A percentile compares a stretch with the other conserved stretches of the same genome.
Evolutionary conservation across 495 filamentous ascomycete genomes (phyloP).

Genomic region (Umbilicaria muhlenbergii): DNA sequence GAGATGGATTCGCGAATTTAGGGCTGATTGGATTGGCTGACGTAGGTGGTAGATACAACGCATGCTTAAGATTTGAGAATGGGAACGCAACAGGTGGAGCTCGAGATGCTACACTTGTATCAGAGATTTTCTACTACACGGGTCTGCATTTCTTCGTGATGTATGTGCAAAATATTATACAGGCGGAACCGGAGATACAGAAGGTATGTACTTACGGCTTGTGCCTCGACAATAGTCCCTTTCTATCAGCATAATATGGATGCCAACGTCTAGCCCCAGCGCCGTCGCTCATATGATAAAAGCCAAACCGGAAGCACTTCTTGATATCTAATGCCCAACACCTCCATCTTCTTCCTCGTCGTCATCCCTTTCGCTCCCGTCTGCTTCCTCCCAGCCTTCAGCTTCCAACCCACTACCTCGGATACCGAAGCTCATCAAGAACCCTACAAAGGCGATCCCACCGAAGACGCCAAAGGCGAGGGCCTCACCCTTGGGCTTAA

Average conservation of each 20-base stretch:
- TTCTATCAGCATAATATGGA: neutral
- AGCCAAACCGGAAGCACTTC: neutral
- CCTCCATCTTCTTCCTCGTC: slow-evolving; percentile 36
- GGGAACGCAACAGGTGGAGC: neutral
- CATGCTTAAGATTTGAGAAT: neutral
- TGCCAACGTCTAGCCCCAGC: neutral
- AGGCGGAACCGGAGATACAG: no score
- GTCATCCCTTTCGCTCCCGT: slow-evolving; percentile 30
- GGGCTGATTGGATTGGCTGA: neutral
- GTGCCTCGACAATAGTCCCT: neutral
- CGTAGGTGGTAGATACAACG: neutral
- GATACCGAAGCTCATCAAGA: slow-evolving; percentile 60
- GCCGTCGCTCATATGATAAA: slow-evolving; percentile 2
- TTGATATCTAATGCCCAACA: slow-evolving; percentile 3
- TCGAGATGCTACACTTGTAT: no score
- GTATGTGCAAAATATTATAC: no score
- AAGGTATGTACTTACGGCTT: neutral
- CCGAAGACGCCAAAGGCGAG: slow-evolving; percentile 75
- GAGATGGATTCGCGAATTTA: no score
- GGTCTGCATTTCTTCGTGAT: no score
- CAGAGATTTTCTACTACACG: no score
- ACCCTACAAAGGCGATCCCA: slow-evolving; percentile 59
- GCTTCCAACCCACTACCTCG: slow-evolving; percentile 42
- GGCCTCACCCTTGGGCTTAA: slow-evolving; percentile 68
- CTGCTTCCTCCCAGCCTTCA: slow-evolving; percentile 43